Evolutionary conservation across 2,329 filamentous ascomycete species (phyloP).

Genomic region (Thermoascus crustaceus): DNA sequence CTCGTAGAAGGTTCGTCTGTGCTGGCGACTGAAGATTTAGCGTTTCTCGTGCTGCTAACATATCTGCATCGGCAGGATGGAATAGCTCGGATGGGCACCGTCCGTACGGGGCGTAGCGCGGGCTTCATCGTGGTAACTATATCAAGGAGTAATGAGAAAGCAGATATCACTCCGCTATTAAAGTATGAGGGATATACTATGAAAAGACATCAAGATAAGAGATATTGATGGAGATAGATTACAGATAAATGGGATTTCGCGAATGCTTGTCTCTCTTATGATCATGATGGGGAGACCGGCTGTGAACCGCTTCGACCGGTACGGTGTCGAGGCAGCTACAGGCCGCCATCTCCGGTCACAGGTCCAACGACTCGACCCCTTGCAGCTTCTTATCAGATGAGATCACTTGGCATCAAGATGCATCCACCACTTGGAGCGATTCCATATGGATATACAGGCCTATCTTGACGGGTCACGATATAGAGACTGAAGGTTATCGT

Average conservation of each 20-base stretch:
- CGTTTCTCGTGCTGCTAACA: slow-evolving; percentile 26
- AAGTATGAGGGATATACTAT: slow-evolving; percentile 1
- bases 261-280: too few species aligned
- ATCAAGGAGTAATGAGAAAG: slow-evolving; percentile 3
- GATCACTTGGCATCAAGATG: too few species aligned
- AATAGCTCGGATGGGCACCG: slow-evolving; percentile 10
- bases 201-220: background rate
- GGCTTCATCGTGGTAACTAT: slow-evolving; percentile 18
- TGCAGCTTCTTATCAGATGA: too few species aligned
- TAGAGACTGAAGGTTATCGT: too few species aligned
- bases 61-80: slow-evolving; percentile 13
- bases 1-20: slow-evolving; percentile 10
- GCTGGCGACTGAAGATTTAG: slow-evolving; percentile 21
- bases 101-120: slow-evolving; percentile 20
- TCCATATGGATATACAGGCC: too few species aligned
- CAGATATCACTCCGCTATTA: slow-evolving; percentile 1
- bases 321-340: background rate
- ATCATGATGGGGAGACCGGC: too few species aligned
- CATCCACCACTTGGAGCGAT: too few species aligned
- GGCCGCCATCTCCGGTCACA: background rate
- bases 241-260: too few species aligned
- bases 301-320: background rate
- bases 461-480: too few species aligned
- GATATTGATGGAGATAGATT: slow-evolving; percentile 1
- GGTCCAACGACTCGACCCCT: too few species aligned